These are phyloP conservation scores for Irpex sp. DNA, from an alignment of 1,284 basidiomycete genomes.

Conservation along the genomic window DNA sequence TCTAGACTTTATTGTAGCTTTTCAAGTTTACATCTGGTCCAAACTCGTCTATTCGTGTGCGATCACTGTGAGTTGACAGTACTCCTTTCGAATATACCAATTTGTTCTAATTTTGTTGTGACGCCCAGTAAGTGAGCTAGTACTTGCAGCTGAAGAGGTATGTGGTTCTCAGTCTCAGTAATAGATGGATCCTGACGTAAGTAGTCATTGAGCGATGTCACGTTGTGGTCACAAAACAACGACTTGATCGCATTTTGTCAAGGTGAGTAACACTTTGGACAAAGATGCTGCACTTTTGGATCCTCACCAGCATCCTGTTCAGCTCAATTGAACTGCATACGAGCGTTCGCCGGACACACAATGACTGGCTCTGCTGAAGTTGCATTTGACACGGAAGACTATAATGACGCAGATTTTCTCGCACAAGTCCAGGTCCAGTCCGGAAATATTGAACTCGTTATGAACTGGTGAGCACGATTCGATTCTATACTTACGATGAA, in stretches of 20 bases:
- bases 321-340: constrained; percentile 57
- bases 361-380: constrained; percentile 39
- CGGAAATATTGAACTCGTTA: constrained; percentile 43
- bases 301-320: background rate
- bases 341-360: constrained; percentile 58
- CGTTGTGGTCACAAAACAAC: constrained; percentile 47
- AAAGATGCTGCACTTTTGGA: background rate
- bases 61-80: constrained; percentile 46
- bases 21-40: constrained; percentile 46
- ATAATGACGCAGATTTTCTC: constrained; percentile 52
- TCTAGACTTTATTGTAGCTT: constrained; percentile 55
- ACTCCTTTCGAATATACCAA: background rate
- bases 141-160: constrained; percentile 60
- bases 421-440: constrained; percentile 35
- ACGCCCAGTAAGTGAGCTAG: constrained; percentile 49
- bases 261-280: constrained; percentile 29
- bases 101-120: background rate
- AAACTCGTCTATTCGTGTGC: constrained; percentile 53
- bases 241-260: constrained; percentile 49
- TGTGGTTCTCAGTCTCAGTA: background rate
- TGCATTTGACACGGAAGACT: constrained; percentile 54
- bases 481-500: background rate
- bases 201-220: constrained; percentile 52
- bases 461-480: constrained; percentile 49
- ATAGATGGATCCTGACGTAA: background rate